These are phyloP conservation scores for Tricladium varicosporioides DNA, from an alignment of 2,329 filamentous ascomycete species.

Conservation along the genomic window DNA sequence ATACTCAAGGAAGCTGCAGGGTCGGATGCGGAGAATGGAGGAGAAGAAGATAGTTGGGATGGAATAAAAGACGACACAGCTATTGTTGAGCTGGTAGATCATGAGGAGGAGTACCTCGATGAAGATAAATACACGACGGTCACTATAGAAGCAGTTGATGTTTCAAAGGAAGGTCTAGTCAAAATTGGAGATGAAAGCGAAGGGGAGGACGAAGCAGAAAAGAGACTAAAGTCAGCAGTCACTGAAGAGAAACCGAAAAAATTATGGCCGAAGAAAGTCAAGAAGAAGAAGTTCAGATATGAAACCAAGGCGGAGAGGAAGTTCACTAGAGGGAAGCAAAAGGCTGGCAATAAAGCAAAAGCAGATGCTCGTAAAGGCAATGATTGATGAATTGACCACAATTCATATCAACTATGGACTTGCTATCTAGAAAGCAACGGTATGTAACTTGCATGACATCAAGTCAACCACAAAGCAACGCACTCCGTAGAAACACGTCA, in stretches of 20 bases:
- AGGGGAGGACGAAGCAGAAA: slow-evolving; percentile 35
- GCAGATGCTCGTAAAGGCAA: slow-evolving; percentile 33
- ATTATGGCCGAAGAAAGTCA: slow-evolving; percentile 35
- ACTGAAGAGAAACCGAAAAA: slow-evolving; percentile 34
- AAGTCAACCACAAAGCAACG: slow-evolving; percentile 22
- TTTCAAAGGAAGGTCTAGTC: slow-evolving; percentile 71
- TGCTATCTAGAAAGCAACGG: slow-evolving; percentile 11
- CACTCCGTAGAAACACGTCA: slow-evolving; percentile 24
- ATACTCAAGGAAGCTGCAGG: slow-evolving; percentile 43
- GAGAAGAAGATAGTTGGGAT: slow-evolving; percentile 56
- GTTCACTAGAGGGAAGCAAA: slow-evolving; percentile 67
- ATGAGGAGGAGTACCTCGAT: slow-evolving; percentile 92
- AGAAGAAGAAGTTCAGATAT: slow-evolving; percentile 49
- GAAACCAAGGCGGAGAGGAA: slow-evolving; percentile 70
- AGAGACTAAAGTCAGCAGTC: slow-evolving; percentile 35
- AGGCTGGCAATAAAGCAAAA: slow-evolving; percentile 55
- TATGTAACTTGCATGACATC: slow-evolving; percentile 25
- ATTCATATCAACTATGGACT: slow-evolving; percentile 10
- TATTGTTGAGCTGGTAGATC: slow-evolving; percentile 54
- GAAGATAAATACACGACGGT: slow-evolving; percentile 96
- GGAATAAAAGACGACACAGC: slow-evolving; percentile 57
- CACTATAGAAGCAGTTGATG: slow-evolving; percentile 83
- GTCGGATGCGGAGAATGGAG: slow-evolving; percentile 38
- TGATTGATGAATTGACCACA: slow-evolving; percentile 19
- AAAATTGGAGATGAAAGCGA: slow-evolving; percentile 44